Evolutionary conservation across 2,329 filamentous ascomycete genomes (phyloP), one percentile per base, ranked within the genome.

Genomic region (Arthrobotrys entomopaga): DNA sequence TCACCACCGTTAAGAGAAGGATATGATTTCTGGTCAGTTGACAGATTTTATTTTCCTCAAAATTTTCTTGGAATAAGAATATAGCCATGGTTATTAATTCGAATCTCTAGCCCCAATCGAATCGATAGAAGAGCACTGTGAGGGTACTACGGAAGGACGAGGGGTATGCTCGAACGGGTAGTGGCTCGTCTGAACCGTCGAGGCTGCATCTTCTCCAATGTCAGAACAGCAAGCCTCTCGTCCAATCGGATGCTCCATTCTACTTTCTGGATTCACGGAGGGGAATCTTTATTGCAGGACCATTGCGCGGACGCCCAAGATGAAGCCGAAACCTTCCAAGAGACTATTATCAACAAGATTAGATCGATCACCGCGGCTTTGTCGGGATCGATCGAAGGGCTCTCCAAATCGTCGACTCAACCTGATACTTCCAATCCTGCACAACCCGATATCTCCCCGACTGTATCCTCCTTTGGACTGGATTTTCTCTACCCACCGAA

Each of bases 181-280:
- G 81, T 82, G 73, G 81, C 83, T 81, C 84, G 82, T 79, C 81
- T 85, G 79, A 83, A 85, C 80, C 83, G 81, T 81, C 83, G 83
- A 79, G 82, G 83, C 78, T 81, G 83, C 80, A 81, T 82, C 81
- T 29, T 66, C 19, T 52, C 63, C 60, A 69, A 67, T 69, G 50
- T 65, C 65, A 69, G 57, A 65, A 64, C 57, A n/a, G 43, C 64
- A 20, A 58, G 40, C 38, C 24, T 48, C 34, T 64, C 71, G 54
- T 83, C 65, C 76, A 83, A 82, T 76, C 85, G 85, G 77, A 82
- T 81, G 80, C 82, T 87, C 48, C 85, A 86, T 80, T 84, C 84
- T 59, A 80, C 82, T 24, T 87, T 88, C 78, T 87, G 86, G 86
- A 83, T 82, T 76, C 85, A 87, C 80, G 84, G 83, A 76, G 84